phyloP scores from a whole-genome alignment of 2,329 filamentous ascomycete genomes.

The Scortechinia acanthostroma region DNA sequence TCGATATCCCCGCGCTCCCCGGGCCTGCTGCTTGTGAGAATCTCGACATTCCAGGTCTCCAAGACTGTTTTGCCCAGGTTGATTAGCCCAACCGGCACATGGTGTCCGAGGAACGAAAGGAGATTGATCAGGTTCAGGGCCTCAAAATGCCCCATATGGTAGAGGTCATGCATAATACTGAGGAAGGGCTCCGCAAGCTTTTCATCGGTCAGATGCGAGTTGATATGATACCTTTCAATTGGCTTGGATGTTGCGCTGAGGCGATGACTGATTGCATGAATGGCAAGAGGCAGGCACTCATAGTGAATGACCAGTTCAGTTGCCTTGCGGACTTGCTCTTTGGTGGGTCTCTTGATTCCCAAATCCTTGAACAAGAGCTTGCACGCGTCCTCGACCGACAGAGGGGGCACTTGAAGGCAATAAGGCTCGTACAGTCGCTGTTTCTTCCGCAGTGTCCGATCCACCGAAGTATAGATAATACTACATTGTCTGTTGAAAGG shows the following conservation, averaged over 20 bases:
- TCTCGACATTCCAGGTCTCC: neutral
- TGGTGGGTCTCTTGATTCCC: slow-evolving; percentile 28
- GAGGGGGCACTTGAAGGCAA: slow-evolving; percentile 20
- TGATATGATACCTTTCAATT: slow-evolving; percentile 29
- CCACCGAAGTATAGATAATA: slow-evolving; percentile 64
- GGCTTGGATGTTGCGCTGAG: slow-evolving; percentile 12
- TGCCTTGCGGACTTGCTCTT: slow-evolving; percentile 30
- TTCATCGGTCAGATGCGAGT: slow-evolving; percentile 46
- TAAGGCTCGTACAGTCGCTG: slow-evolving; percentile 11
- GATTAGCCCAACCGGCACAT: slow-evolving; percentile 61
- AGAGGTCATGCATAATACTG: slow-evolving; percentile 41
- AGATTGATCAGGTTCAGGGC: slow-evolving; percentile 60
- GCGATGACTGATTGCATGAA: slow-evolving; percentile 32
- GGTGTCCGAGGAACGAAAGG: slow-evolving; percentile 57
- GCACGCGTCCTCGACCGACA: slow-evolving; percentile 32
- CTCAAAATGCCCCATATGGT: slow-evolving; percentile 33
- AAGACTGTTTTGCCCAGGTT: slow-evolving; percentile 32
- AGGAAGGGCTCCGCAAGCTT: slow-evolving; percentile 37
- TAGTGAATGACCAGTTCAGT: slow-evolving; percentile 35
- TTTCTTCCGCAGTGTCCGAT: slow-evolving; percentile 34
- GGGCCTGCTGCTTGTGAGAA: neutral
- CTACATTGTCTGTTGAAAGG: slow-evolving; percentile 55
- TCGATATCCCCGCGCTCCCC: slow-evolving; percentile 26
- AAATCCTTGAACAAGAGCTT: slow-evolving; percentile 37
- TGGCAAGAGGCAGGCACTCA: slow-evolving; percentile 37